These are phyloP conservation scores for Trichosporon coremiiforme DNA, from an alignment of 1,284 basidiomycete genomes.

Conservation along the genomic window DNA sequence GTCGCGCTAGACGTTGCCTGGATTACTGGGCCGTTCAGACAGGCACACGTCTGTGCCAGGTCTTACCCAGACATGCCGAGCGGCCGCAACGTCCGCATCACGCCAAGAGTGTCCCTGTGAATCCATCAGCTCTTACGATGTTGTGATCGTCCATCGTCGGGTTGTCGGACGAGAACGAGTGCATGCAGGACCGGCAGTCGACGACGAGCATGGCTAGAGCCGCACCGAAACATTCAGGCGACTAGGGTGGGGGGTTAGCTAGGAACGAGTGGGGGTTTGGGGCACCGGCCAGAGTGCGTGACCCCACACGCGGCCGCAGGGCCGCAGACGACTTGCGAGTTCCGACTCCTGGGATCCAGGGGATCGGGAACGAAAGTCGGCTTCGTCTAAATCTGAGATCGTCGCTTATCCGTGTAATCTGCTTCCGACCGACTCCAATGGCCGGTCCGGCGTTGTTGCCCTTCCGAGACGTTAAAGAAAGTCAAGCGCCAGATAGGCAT, in stretches of 20 bases:
- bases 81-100: background rate
- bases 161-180: background rate
- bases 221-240: background rate
- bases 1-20: background rate
- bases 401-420: constrained; percentile 19
- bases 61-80: background rate
- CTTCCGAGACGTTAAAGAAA: background rate
- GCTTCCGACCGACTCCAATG: constrained; percentile 13
- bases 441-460: constrained; percentile 8
- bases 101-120: background rate
- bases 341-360: constrained; percentile 4
- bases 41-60: background rate
- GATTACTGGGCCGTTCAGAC: background rate
- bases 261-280: constrained; percentile 13
- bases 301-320: background rate
- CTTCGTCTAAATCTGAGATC: constrained; percentile 15
- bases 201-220: background rate
- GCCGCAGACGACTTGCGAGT: background rate
- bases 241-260: background rate
- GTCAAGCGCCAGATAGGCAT: background rate
- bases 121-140: background rate
- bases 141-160: constrained; percentile 11
- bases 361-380: constrained; percentile 11
- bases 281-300: constrained; percentile 11
- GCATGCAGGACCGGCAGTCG: background rate